Evolutionary conservation across 1,284 basidiomycete species (phyloP), one percentile per base, ranked within the genome.

Genomic region (Trichosporon sp.): DNA sequence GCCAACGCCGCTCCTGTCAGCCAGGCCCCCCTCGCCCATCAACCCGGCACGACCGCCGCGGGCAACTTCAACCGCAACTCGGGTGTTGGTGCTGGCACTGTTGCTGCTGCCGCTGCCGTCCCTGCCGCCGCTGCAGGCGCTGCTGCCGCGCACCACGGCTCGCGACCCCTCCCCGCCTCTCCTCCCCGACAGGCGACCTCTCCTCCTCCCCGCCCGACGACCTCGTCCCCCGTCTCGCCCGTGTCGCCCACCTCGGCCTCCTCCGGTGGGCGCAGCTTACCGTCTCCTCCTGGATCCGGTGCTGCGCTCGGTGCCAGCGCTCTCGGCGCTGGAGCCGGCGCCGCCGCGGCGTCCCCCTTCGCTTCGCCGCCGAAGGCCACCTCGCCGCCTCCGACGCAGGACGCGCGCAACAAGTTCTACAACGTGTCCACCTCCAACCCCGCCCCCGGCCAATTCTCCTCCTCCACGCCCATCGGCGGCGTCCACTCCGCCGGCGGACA

Each of bases 71-170:
- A 26, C 35, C 21, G 31, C 32, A 51, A 10, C 2, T 12, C 56
- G 5, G 67, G 40, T 8, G 26, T 43, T 6, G n/a, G 26, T 19
- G 54, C 32, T 19, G 59, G 54, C 21, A 59, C 56, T 6, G 46
- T 37, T 16, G 32, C 38, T 19, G 69, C 56, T 64, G 66, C 66
- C 14, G 66, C 66, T 6, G 70, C 70, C n/a, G 35, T 67, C 37
- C 48, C 37, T 35, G 51, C 46, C 35, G 66, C 38, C 5, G 65
- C 70, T 10, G 70, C 48, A 8, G 66, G 35, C 56, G 70, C 66
- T 16, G 59, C 46, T 12, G 69, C 65, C 19, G 56, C 68, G 51
- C n/a, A 35, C 63, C 37, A 46, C 26, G 14, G 51, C 65, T 2
- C 67, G 56, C 68, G 46, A 38, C 61, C n/a, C 54, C 63, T 21